Conservation (phyloP, 179 eudicot genomes). For the Camellia oleifera region DNA sequence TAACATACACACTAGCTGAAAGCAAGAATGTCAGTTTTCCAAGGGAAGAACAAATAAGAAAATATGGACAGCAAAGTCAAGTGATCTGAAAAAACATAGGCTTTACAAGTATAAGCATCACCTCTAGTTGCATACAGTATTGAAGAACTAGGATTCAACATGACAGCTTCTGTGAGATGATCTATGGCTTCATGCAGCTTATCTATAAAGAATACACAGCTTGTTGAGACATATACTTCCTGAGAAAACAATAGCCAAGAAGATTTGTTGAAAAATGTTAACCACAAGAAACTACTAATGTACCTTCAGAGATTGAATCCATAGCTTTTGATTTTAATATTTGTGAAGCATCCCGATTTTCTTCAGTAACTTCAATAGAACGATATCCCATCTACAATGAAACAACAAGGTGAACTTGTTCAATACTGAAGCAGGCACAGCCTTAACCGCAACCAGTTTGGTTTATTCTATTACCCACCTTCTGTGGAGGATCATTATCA, state of each 20-base stretch:
- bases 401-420: background rate
- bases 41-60: slow-evolving; percentile 11
- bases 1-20: slow-evolving; percentile 67
- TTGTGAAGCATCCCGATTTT: slow-evolving; percentile 64
- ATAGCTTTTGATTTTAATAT: slow-evolving; percentile 56
- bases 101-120: slow-evolving; percentile 16
- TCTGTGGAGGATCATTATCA: slow-evolving; percentile 79
- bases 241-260: background rate
- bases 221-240: background rate
- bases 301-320: slow-evolving; percentile 72
- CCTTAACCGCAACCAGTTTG: background rate
- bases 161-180: slow-evolving; percentile 70
- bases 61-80: slow-evolving; percentile 5
- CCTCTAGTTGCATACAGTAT: slow-evolving; percentile 83
- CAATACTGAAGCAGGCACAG: background rate
- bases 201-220: slow-evolving; percentile 31
- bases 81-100: background rate
- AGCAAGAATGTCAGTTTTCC: slow-evolving; percentile 8
- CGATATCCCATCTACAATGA: slow-evolving; percentile 77
- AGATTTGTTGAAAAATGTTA: background rate
- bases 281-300: slow-evolving; percentile 1
- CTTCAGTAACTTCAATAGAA: slow-evolving; percentile 73
- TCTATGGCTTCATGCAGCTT: slow-evolving; percentile 66
- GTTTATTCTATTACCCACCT: slow-evolving; percentile 37
- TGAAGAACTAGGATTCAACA: slow-evolving; percentile 74